Evolutionary conservation across 495 filamentous ascomycete genomes (phyloP).

Genomic region (Penicillium robsamsonii): DNA sequence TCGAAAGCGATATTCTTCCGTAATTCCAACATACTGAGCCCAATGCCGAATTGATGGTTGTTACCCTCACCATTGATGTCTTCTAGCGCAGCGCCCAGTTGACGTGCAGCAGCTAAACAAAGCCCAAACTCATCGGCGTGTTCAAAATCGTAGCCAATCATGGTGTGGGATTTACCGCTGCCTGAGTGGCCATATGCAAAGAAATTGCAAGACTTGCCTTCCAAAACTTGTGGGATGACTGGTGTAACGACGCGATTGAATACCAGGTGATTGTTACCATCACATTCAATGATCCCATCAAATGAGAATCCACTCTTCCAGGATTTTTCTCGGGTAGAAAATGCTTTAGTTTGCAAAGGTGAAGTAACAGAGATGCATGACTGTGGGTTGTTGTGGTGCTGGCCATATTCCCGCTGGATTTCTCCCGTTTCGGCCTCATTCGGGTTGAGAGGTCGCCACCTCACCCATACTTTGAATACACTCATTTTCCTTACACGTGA

Average conservation of each 20-base stretch:
- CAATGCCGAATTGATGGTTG: conserved; percentile 19
- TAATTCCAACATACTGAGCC: conserved; percentile 26
- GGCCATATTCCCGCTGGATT: conserved; percentile 2
- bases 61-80: conserved; percentile 7
- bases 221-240: conserved; percentile 7
- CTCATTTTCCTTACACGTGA: neutral
- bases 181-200: conserved; percentile 33
- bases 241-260: conserved; percentile 12
- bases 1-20: conserved; percentile 28
- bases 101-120: conserved; percentile 22
- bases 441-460: conserved; percentile 5
- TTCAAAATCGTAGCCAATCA: conserved; percentile 28
- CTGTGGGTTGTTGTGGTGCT: neutral
- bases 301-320: conserved; percentile 16
- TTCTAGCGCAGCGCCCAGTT: conserved; percentile 12
- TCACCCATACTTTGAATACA: conserved; percentile 5
- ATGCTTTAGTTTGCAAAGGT: neutral
- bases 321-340: conserved; percentile 4
- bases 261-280: conserved; percentile 9
- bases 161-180: conserved; percentile 29
- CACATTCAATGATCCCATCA: conserved; percentile 10
- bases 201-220: conserved; percentile 18
- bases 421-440: neutral
- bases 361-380: neutral
- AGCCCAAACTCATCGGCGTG: conserved; percentile 19